Percentiles rank a stretch among this genome's conserved stretches.
These are phyloP conservation scores for Asparagopsis taxiformis DNA, from an alignment of 31 red algal genomes.

Conservation along the genomic window DNA sequence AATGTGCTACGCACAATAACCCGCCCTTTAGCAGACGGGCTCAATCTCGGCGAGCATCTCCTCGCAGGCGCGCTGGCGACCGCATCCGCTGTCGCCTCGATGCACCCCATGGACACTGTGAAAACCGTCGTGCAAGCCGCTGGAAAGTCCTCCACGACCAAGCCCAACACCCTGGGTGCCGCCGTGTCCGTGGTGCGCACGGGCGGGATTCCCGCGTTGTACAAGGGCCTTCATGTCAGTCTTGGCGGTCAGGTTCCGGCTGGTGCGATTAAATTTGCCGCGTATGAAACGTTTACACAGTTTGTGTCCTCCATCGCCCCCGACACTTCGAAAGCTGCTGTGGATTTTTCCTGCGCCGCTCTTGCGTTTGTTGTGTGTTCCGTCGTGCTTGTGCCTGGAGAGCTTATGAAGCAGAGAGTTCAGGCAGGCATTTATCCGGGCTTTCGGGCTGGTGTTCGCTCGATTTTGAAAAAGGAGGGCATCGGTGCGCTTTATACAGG, in stretches of 20 bases:
- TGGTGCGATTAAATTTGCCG: constrained; percentile 95
- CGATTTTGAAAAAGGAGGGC: constrained; percentile 58
- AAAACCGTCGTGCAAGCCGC: constrained; percentile 89
- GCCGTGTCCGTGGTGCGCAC: constrained; percentile 18
- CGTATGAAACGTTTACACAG: constrained; percentile 85
- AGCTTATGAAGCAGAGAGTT: constrained; percentile 88
- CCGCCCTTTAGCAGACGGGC: constrained; percentile 65
- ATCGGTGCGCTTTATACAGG: constrained; percentile 72
- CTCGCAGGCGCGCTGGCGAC: constrained; percentile 85
- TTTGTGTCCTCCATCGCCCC: constrained; percentile 18
- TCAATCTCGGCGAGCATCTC: constrained; percentile 67
- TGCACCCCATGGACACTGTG: constrained; percentile 97
- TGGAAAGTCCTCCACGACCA: not conserved
- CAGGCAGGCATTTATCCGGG: constrained; percentile 83
- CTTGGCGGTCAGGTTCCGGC: constrained; percentile 80
- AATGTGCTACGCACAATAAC: no score
- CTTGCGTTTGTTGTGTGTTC: constrained; percentile 77
- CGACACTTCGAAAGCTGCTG: constrained; percentile 3
- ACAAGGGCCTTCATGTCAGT: constrained; percentile 65
- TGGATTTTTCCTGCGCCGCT: constrained; percentile 75
- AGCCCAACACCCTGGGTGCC: constrained; percentile 15
- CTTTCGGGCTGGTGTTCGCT: constrained; percentile 23
- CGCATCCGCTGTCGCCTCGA: constrained; percentile 59
- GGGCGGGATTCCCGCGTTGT: constrained; percentile 56
- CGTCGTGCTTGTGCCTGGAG: constrained; percentile 86